Evolutionary conservation across 306 rosid species (phyloP), one percentile per base, ranked within the genome.

Genomic region (Gastrolobium villosum): DNA sequence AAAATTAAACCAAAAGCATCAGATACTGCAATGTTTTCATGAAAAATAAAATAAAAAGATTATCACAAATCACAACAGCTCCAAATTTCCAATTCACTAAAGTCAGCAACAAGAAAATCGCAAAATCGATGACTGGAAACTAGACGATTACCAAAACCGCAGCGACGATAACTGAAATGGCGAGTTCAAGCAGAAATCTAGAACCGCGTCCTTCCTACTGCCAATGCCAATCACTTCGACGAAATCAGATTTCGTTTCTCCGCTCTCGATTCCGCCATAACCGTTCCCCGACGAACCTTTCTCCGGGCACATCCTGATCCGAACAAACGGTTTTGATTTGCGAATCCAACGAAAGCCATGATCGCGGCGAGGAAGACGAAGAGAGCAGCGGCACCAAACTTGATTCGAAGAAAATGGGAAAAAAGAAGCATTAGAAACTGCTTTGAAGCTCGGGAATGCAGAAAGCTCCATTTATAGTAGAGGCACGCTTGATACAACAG

Each of bases 141-240:
- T 39, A 74, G 56, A 5, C 7, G 8, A 10, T 80, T 75, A 91
- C 97, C 96, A 92, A 75, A 82, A 94, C 64, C 97, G 91, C 64
- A 90, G 78, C 41, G 90, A 92, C 10, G 92, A 70, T 7, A 80
- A 79, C 82, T 66, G 81, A 74, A 92, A 87, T 7, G 87, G 91
- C 56, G 97, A 89, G 37, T 82, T 86, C 77, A 92, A 79, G 86
- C 95, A 92, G 73, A 89, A 94, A 71, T 90, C 96, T 31, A 94
- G 60, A 46, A 90, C 86, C 30, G 94, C 93, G 32, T 94, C 97
- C 85, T 87, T 94, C 74, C 99, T 85, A 80, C 95, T 85, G n/a
- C 99, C 99, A 82, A 90, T 89, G 76, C 86, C 90, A 56, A 94
- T 78, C 37, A 94, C 97, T 36, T 94, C 97, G 62, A 94, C 87